phyloP scores from a whole-genome alignment of 140 eudicot species.

The Bidens hawaiensis region DNA sequence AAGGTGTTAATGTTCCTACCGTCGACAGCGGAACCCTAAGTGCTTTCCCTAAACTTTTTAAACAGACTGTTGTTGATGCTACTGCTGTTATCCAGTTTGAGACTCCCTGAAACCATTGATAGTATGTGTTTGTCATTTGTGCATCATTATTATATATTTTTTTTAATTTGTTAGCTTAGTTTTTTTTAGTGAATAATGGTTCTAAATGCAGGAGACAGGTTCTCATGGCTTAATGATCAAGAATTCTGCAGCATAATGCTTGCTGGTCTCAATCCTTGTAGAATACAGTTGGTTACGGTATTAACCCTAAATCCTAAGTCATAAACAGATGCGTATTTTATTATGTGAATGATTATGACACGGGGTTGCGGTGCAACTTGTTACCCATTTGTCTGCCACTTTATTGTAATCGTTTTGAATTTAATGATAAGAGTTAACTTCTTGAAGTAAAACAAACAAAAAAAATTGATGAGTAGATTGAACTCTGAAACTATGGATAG shows the following conservation, averaged over 20 bases:
- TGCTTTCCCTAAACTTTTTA: constrained; percentile 14
- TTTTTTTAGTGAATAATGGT: too few relatives aligned
- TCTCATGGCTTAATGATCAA: constrained; percentile 46
- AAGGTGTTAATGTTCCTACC: constrained; percentile 16
- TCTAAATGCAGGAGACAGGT: constrained; percentile 41
- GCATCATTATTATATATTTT: too few relatives aligned
- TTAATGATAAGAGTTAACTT: too few relatives aligned
- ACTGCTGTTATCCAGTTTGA: constrained; percentile 18
- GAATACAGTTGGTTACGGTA: constrained; percentile 48
- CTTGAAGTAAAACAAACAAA: too few relatives aligned
- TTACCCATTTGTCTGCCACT: too few relatives aligned
- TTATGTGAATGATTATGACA: too few relatives aligned
- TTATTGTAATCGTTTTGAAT: too few relatives aligned
- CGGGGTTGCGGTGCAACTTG: too few relatives aligned
- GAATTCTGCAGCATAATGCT: constrained; percentile 49
- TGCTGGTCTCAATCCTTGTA: constrained; percentile 49
- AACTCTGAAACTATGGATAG: constrained; percentile 47
- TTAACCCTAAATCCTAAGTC: too few relatives aligned
- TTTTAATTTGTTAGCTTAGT: too few relatives aligned
- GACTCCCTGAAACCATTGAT: constrained; percentile 18
- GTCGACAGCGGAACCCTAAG: not conserved
- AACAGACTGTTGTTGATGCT: not conserved
- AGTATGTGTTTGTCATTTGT: constrained; percentile 14
- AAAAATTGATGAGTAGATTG: too few relatives aligned
- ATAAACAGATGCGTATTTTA: too few relatives aligned